Conservation (phyloP, 352 stramenopile species). For the Phytophthora idaei region DNA sequence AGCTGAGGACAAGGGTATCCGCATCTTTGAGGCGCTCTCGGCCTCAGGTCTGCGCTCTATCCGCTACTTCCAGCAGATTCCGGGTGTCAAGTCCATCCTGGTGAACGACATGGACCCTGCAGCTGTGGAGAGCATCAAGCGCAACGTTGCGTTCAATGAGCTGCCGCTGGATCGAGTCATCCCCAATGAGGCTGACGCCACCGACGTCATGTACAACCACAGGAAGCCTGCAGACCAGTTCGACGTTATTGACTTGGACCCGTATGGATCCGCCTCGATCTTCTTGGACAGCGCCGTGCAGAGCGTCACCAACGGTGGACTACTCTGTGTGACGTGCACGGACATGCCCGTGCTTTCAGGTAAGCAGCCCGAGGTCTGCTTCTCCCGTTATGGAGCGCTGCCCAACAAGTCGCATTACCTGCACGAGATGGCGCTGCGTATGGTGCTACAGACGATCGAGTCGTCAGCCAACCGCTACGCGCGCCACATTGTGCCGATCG, state of each 20-base stretch:
- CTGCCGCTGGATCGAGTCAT: slow-evolving; percentile 83
- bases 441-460: slow-evolving; percentile 96
- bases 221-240: slow-evolving; percentile 93
- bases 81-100: slow-evolving; percentile 95
- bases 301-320: slow-evolving; percentile 93
- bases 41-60: slow-evolving; percentile 98
- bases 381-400: slow-evolving; percentile 83
- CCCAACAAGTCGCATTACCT: slow-evolving; percentile 91
- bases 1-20: slow-evolving; percentile 89
- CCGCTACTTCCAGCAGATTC: slow-evolving; percentile 99
- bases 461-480: slow-evolving; percentile 95
- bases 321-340: slow-evolving; percentile 99
- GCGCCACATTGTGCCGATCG: slow-evolving; percentile 96
- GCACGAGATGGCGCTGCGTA: slow-evolving; percentile 88
- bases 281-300: slow-evolving; percentile 98
- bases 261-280: slow-evolving; percentile 98
- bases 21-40: slow-evolving; percentile 98
- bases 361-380: slow-evolving; percentile 91
- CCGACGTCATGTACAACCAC: slow-evolving; percentile 89
- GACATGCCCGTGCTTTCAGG: slow-evolving; percentile 96
- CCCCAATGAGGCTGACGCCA: slow-evolving; percentile 86
- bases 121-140: slow-evolving; percentile 95
- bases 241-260: slow-evolving; percentile 99
- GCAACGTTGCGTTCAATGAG: slow-evolving; percentile 94
- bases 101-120: slow-evolving; percentile 99